These are phyloP conservation scores for Pseudopyricularia cyperi DNA, from an alignment of 2,329 filamentous ascomycete species.

Conservation along the genomic window DNA sequence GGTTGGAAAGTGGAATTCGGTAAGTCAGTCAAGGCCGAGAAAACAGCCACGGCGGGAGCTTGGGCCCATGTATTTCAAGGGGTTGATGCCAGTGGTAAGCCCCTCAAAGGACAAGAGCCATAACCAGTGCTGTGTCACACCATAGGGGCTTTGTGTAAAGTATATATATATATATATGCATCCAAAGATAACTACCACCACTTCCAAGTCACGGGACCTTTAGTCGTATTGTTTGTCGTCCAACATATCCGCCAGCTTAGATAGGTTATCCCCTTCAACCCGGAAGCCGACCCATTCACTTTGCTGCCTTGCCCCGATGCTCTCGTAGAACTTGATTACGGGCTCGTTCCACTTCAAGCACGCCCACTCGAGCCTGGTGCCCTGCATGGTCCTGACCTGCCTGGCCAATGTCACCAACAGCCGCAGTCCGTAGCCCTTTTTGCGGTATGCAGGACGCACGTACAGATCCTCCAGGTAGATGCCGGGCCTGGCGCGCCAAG, in stretches of 20 bases:
- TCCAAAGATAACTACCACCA: background rate
- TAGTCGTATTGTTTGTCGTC: slow-evolving; percentile 10
- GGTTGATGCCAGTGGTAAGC: background rate
- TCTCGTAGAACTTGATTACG: slow-evolving; percentile 75
- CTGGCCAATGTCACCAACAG: slow-evolving; percentile 66
- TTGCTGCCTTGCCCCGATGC: slow-evolving; percentile 53
- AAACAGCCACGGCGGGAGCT: background rate
- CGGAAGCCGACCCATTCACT: slow-evolving; percentile 65
- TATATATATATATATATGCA: background rate
- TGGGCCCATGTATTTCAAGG: background rate
- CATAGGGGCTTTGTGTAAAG: background rate
- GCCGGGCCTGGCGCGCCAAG: slow-evolving; percentile 76
- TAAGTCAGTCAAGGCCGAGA: background rate
- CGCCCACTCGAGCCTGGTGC: slow-evolving; percentile 74
- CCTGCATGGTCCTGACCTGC: slow-evolving; percentile 60
- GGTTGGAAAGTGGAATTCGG: background rate
- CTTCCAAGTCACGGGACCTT: background rate
- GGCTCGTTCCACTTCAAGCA: slow-evolving; percentile 91
- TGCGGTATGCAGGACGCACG: slow-evolving; percentile 57
- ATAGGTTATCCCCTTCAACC: slow-evolving; percentile 53
- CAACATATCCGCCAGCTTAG: slow-evolving; percentile 39
- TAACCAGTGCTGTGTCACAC: background rate
- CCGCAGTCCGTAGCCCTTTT: slow-evolving; percentile 66
- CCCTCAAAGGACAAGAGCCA: background rate
- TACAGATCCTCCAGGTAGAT: slow-evolving; percentile 94